These are phyloP conservation scores for Steccherinum ochraceum DNA, from an alignment of 768 basidiomycete genomes.

Conservation along the genomic window DNA sequence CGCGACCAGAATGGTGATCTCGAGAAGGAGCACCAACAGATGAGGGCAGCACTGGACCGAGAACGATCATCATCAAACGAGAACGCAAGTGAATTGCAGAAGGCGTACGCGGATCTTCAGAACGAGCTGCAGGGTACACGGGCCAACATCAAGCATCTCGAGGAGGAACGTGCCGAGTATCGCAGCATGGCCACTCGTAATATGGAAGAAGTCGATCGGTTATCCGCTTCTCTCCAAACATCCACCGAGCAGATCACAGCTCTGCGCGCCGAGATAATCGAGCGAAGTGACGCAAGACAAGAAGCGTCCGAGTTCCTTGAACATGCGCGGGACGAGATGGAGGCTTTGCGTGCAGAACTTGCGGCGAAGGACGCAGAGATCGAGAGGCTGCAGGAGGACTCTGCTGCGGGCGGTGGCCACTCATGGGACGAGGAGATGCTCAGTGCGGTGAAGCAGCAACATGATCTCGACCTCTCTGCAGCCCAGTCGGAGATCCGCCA, in stretches of 20 bases:
- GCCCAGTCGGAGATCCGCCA: conserved; percentile 76
- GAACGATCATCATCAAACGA: conserved; percentile 43
- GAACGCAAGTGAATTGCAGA: conserved; percentile 53
- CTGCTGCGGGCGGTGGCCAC: conserved; percentile 33
- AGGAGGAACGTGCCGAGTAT: conserved; percentile 55
- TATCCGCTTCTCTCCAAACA: conserved; percentile 35
- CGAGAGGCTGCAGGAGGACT: conserved; percentile 45
- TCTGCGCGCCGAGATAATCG: conserved; percentile 47
- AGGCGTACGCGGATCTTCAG: conserved; percentile 55
- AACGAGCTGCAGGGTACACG: conserved; percentile 51
- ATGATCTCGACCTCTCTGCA: conserved; percentile 72
- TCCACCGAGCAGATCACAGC: conserved; percentile 50
- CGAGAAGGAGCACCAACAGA: conserved; percentile 38
- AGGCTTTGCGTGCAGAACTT: conserved; percentile 59
- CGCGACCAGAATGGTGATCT: conserved; percentile 43
- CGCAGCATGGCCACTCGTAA: conserved; percentile 51
- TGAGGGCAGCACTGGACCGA: conserved; percentile 42
- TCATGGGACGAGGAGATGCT: conserved; percentile 74
- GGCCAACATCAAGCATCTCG: conserved; percentile 49
- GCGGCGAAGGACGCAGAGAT: conserved; percentile 61
- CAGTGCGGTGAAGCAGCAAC: conserved; percentile 64
- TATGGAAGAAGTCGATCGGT: conserved; percentile 52
- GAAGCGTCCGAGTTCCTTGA: conserved; percentile 62
- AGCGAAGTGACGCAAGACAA: conserved; percentile 38
- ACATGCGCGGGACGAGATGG: conserved; percentile 63